These are phyloP conservation scores for Myrica gale DNA, from an alignment of 306 rosid species.

Conservation along the genomic window DNA sequence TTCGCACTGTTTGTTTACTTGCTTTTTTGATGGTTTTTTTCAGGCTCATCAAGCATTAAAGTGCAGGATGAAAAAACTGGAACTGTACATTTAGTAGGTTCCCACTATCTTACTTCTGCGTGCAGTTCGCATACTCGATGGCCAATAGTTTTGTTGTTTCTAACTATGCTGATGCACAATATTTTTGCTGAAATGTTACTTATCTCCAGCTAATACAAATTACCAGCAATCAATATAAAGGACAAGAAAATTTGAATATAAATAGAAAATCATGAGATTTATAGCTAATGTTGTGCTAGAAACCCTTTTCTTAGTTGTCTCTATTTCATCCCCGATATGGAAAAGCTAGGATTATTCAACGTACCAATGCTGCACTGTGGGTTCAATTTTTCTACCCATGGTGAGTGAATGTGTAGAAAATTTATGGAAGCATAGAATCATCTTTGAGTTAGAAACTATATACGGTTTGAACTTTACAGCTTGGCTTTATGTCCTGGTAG, in stretches of 20 bases:
- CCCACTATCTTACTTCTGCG: constrained; percentile 57
- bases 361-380: constrained; percentile 42
- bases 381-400: constrained; percentile 41
- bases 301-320: constrained; percentile 38
- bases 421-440: constrained; percentile 31
- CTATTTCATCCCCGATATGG: constrained; percentile 31
- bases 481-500: constrained; percentile 18
- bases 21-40: constrained; percentile 32
- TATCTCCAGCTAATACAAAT: constrained; percentile 33
- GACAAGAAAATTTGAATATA: constrained; percentile 36
- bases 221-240: constrained; percentile 36
- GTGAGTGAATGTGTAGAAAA: constrained; percentile 47
- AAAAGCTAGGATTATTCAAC: constrained; percentile 39
- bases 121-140: constrained; percentile 35
- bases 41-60: constrained; percentile 91
- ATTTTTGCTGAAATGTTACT: constrained; percentile 42
- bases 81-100: constrained; percentile 92
- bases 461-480: constrained; percentile 33
- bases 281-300: constrained; percentile 26
- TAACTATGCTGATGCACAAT: constrained; percentile 43
- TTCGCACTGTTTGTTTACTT: background rate
- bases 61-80: constrained; percentile 84
- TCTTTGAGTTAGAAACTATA: constrained; percentile 28
- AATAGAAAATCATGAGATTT: constrained; percentile 32
- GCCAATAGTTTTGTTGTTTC: constrained; percentile 41